Evolutionary conservation across 352 stramenopile species (phyloP), one percentile per base, ranked within the genome.

Genomic region (Phytophthora palmivora): DNA sequence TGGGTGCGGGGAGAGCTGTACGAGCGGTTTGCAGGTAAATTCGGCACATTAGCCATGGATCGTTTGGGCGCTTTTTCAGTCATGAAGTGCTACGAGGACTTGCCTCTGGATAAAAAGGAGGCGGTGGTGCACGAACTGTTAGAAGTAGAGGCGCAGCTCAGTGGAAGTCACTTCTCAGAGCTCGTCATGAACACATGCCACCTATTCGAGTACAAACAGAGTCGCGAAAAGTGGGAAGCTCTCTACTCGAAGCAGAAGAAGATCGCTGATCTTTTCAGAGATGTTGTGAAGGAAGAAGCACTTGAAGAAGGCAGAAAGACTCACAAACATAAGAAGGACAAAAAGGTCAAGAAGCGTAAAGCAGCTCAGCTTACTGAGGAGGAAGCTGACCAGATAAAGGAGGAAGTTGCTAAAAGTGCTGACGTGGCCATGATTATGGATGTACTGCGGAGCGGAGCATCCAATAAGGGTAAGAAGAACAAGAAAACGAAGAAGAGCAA

Each of bases 241-340:
- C 68, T 84, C 16, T 89, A 92, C 53, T 78, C 82, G 37, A 94
- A 94, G 70, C 79, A 94, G 55, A 60, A 81, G 67, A 94, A 94
- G 70, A 89, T 94, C 22, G 73, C 72, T 11, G 78, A 91, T 21
- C 47, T 93, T 33, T 94, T 94, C 48, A 90, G 88, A 60, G 85
- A 92, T 58, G 61, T 94, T 2, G 72, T 21, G 67, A 81, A 19
- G 53, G 56, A 76, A 5, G 63, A 76, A 11, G 59, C 34, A 12
- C 18, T 34, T 6, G 45, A 57, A 19, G 37, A 66, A 5, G 53
- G 49, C 3, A 11, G 33, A 12, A 74, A 70, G 41, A 22, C 36
- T 12, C 46, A 39, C 34, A 73, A 79, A 24, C 43, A 70, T 41
- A 80, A 79, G 48, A 69, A 73, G 38, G 53, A 78, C 22, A 69